These are phyloP conservation scores for Cryphonectria carpinicola DNA, from an alignment of 2,329 filamentous ascomycete species.

Conservation along the genomic window DNA sequence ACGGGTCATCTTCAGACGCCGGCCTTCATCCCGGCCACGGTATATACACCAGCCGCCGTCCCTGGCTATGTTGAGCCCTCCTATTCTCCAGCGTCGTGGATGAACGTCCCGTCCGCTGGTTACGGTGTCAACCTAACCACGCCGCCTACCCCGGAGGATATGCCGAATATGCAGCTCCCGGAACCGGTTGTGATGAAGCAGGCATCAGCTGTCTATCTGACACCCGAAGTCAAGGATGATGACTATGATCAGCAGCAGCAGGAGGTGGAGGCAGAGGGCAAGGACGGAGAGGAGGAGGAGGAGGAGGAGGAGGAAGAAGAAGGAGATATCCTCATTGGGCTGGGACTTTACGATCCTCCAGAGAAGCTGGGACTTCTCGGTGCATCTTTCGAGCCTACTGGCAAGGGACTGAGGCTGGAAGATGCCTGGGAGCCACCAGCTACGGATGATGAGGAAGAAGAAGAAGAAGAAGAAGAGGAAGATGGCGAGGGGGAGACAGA, in stretches of 20 bases:
- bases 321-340: conserved; percentile 76
- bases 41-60: conserved; percentile 7
- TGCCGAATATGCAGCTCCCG: conserved; percentile 55
- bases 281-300: conserved; percentile 38
- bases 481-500: conserved; percentile 40
- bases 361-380: conserved; percentile 59
- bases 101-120: not conserved
- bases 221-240: conserved; percentile 49
- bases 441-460: conserved; percentile 62
- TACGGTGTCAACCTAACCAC: conserved; percentile 43
- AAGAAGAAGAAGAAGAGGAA: conserved; percentile 43
- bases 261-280: conserved; percentile 53
- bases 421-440: conserved; percentile 76
- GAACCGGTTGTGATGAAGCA: conserved; percentile 52
- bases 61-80: conserved; percentile 29
- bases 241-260: conserved; percentile 57
- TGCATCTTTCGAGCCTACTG: conserved; percentile 55
- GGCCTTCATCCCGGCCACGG: conserved; percentile 3
- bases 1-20: conserved; percentile 12
- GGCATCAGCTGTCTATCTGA: conserved; percentile 52
- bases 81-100: conserved; percentile 25
- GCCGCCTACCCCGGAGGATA: conserved; percentile 64
- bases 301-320: conserved; percentile 45
- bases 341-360: conserved; percentile 79
- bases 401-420: conserved; percentile 79